Evolutionary conservation across 2,329 filamentous ascomycete species (phyloP).

Genomic region (Cryphonectria japonica): DNA sequence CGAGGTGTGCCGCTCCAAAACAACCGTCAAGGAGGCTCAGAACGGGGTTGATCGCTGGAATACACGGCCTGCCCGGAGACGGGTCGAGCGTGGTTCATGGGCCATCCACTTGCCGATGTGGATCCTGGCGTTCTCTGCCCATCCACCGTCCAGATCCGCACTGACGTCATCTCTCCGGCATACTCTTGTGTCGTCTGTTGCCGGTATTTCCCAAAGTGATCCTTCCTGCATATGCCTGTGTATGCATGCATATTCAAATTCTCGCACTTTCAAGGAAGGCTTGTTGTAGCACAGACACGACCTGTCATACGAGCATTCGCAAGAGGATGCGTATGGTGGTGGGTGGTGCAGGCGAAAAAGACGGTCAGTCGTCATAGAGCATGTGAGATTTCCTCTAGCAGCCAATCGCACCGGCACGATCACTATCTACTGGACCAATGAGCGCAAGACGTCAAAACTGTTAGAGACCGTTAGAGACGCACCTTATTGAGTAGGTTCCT

Average conservation of each 20-base stretch:
- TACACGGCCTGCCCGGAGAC: background rate
- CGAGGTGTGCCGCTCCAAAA: constrained; percentile 10
- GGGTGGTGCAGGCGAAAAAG: background rate
- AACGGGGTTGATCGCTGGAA: constrained; percentile 22
- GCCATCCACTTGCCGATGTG: background rate
- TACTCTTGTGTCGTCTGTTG: background rate
- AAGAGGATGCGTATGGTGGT: background rate
- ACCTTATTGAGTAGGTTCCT: constrained; percentile 21
- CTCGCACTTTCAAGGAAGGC: background rate
- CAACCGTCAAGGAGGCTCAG: background rate
- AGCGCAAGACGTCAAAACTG: background rate
- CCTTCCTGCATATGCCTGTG: background rate
- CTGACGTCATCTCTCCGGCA: constrained; percentile 23
- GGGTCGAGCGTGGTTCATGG: background rate
- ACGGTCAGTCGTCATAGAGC: background rate
- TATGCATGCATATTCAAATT: background rate
- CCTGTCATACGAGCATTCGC: background rate
- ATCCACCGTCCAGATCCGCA: constrained; percentile 19
- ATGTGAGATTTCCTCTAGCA: background rate
- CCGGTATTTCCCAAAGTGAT: constrained; percentile 4
- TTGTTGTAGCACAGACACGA: background rate
- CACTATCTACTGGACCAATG: constrained; percentile 1
- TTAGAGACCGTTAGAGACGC: background rate
- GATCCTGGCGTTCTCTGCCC: background rate
- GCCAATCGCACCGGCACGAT: constrained; percentile 7